Evolutionary conservation across 495 filamentous ascomycete genomes (phyloP).

Genomic region (Cudoniella acicularis): DNA sequence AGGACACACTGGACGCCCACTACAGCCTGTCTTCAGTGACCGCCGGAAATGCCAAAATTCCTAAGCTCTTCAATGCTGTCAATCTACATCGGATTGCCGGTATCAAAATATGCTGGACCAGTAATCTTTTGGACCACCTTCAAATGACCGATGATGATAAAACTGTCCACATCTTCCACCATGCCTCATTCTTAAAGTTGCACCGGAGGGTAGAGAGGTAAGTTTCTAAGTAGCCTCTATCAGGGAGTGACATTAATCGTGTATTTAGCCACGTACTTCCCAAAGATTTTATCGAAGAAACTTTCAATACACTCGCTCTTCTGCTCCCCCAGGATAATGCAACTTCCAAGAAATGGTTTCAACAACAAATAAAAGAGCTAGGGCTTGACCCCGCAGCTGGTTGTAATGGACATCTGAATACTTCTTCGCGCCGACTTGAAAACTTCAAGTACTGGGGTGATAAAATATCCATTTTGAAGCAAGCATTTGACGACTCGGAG

Average conservation of each 20-base stretch:
- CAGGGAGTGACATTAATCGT: slow-evolving; percentile 8
- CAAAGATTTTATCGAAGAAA: slow-evolving; percentile 36
- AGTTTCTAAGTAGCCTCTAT: slow-evolving; percentile 25
- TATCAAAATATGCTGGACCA: slow-evolving; percentile 34
- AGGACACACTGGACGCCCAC: background rate
- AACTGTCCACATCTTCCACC: slow-evolving; percentile 38
- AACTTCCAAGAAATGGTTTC: background rate
- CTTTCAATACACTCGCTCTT: slow-evolving; percentile 39
- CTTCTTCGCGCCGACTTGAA: background rate
- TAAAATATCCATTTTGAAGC: slow-evolving; percentile 14
- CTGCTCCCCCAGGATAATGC: slow-evolving; percentile 36
- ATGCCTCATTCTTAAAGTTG: slow-evolving; percentile 30
- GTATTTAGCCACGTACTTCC: slow-evolving; percentile 24
- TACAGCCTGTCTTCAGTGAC: background rate
- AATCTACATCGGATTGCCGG: slow-evolving; percentile 32
- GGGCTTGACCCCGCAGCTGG: background rate
- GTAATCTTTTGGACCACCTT: slow-evolving; percentile 41
- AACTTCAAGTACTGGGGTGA: slow-evolving; percentile 23
- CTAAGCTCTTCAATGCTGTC: slow-evolving; percentile 23
- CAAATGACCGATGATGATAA: slow-evolving; percentile 34
- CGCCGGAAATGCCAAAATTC: slow-evolving; percentile 11
- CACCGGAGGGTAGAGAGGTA: slow-evolving; percentile 17
- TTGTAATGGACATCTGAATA: background rate
- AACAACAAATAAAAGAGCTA: background rate
- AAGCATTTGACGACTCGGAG: slow-evolving; percentile 20